phyloP scores from a whole-genome alignment of 2,329 filamentous ascomycete genomes.

The Akanthomyces dipterigenus region DNA sequence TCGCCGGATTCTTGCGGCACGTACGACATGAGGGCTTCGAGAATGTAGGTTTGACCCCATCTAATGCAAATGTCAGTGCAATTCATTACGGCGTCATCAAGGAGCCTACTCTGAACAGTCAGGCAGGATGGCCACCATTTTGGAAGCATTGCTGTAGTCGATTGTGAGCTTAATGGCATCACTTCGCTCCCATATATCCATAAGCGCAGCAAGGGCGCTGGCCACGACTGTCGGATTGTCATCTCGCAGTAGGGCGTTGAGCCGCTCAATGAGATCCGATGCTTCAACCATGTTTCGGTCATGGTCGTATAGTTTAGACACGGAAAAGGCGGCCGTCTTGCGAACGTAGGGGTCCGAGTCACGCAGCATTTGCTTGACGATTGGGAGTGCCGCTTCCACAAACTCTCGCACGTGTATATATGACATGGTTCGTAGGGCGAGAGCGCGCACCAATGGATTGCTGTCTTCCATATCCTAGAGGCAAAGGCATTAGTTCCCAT shows the following conservation, averaged over 20 bases:
- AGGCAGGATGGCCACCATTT: conserved; percentile 92
- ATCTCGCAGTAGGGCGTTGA: conserved; percentile 85
- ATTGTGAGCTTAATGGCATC: conserved; percentile 97
- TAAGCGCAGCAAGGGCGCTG: conserved; percentile 80
- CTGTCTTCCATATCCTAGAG: conserved; percentile 84
- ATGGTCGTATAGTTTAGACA: conserved; percentile 97
- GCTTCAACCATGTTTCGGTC: conserved; percentile 83
- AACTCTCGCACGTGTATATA: conserved; percentile 97
- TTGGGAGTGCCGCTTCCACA: conserved; percentile 79
- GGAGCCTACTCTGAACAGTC: conserved; percentile 87
- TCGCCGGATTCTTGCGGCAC: conserved; percentile 87
- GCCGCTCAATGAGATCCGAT: conserved; percentile 83
- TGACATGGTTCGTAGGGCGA: conserved; percentile 90
- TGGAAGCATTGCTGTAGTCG: conserved; percentile 94
- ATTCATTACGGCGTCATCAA: neutral
- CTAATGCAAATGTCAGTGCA: conserved; percentile 35
- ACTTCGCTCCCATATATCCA: conserved; percentile 98
- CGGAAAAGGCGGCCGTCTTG: conserved; percentile 93
- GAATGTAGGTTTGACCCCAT: conserved; percentile 98
- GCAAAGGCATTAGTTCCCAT: conserved; percentile 13
- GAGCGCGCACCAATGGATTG: conserved; percentile 85
- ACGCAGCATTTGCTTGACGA: conserved; percentile 74
- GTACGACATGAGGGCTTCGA: conserved; percentile 96
- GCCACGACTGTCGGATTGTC: conserved; percentile 97
- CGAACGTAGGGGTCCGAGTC: conserved; percentile 93